Base-by-base conservation (phyloP, 2,329 filamentous ascomycete genomes). In the Ascochyta viciae-villosae region DNA sequence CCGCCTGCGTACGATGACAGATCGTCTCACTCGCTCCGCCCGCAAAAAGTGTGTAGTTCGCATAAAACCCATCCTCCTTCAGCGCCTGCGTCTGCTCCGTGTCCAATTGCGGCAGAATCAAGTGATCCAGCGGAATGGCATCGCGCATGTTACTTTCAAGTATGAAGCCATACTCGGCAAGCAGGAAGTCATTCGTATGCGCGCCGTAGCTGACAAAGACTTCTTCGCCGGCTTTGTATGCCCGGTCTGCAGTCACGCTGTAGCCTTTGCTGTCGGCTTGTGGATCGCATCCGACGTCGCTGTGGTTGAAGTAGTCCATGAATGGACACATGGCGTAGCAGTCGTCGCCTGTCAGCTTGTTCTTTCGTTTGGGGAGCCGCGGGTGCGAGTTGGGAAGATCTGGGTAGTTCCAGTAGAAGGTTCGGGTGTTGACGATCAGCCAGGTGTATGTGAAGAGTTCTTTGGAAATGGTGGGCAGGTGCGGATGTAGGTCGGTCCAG, bases 141-240 rank as follows among this genome's bases (percentile, higher is more conserved):
- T 82, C 80, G 50, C 76, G 73, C 16, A 58, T 51, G 51, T 77
- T 79, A 9, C 49, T 58, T 0, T 58, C 59, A 1, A 77, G 71
- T 13, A 81, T 71, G 64, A 82, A 82, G n/a, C 80, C 80, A 52
- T 82, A 93, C 74, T 92, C 89, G 0, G 85, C 82, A 2, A 92
- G 81, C 16, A 92, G 75, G 62, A 90, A 89, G 68, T 92, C 89
- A 60, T 91, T 90, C 26, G 82, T 82, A 70, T 92, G 89, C 1
- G 81, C 72, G 3, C 90, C 90, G 65, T 93, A 93, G 26, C 83
- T 86, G 24, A 90, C 85, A 57, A 83, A 85, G 1, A 93, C 77
- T 75, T 92, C 89, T 19, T 89, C 84, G 8, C 86, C 87, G 2
- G 72, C 65, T 1, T 70, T 71, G 65, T 89, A 87, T 0, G 77